These are phyloP conservation scores for Pythium rhizo-oryzae DNA, from an alignment of 352 stramenopile species.

Conservation along the genomic window DNA sequence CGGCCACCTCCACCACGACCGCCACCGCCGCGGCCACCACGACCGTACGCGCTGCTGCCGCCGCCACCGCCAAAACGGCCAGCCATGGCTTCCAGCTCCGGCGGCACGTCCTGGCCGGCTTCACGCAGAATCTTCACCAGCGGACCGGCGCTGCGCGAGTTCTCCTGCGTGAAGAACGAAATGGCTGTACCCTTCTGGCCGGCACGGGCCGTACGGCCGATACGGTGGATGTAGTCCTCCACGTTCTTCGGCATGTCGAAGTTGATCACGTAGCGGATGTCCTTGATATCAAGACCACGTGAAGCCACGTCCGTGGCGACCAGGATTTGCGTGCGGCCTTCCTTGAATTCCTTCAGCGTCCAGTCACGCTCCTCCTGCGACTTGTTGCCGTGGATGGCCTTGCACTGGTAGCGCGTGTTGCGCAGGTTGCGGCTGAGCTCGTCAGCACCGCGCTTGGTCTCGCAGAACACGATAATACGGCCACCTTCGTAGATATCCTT, in stretches of 20 bases:
- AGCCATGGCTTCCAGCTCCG: constrained; percentile 73
- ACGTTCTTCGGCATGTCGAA: constrained; percentile 99
- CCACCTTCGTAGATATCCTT: constrained; percentile 88
- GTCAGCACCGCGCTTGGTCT: constrained; percentile 99
- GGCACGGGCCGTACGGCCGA: constrained; percentile 98
- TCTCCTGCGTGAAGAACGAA: constrained; percentile 95
- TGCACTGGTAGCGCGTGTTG: constrained; percentile 93
- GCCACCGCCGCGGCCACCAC: constrained; percentile 63
- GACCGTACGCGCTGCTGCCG: constrained; percentile 50
- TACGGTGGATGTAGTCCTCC: constrained; percentile 98
- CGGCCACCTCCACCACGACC: constrained; percentile 37
- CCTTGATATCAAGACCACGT: constrained; percentile 98
- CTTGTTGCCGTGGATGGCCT: constrained; percentile 99
- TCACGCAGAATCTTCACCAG: constrained; percentile 91
- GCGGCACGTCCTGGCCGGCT: constrained; percentile 89
- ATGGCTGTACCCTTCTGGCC: constrained; percentile 94
- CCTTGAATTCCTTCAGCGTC: constrained; percentile 98
- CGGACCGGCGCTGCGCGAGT: constrained; percentile 76
- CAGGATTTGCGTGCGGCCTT: constrained; percentile 93
- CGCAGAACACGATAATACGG: constrained; percentile 99
- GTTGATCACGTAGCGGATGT: constrained; percentile 99
- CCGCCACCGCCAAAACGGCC: constrained; percentile 63
- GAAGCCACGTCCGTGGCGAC: constrained; percentile 99
- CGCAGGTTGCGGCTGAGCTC: constrained; percentile 95
- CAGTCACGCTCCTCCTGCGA: constrained; percentile 97